Evolutionary conservation across 768 basidiomycete genomes (phyloP), one percentile per base, ranked within the genome.

Genomic region (Leccinum imitatum): DNA sequence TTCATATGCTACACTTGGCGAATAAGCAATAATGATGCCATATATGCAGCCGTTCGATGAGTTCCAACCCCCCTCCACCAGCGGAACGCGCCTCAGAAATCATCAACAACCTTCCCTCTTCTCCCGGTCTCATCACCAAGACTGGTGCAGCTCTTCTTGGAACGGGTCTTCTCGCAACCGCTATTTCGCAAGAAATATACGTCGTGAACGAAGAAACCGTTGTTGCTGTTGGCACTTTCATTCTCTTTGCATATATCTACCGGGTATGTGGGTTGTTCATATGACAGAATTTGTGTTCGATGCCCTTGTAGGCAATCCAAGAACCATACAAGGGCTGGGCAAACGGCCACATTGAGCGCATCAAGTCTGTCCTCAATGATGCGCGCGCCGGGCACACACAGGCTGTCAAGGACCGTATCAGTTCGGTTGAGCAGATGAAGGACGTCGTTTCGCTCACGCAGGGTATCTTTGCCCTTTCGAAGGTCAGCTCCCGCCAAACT

Each of bases 201-300:
- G 96, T 99, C 61, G 86, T 96, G 70, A 97, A 97, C 75, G 95
- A 98, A 76, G 97, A 98, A 81, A 87, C 91, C 23, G 88, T 98
- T 64, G 82, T 98, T 50, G 86, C 92, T 37, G 81, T 88, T 41
- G 95, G 92, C 23, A 91, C 90, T 66, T 78, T 90, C 64, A 87
- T 95, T 61, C 85, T 97, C 69, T 84, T 93, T 65, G 82, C 86
- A 50, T 90, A 88, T 73, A 81, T 96, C 67, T 93, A 84, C 69
- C 89, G 87, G 84, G 91, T 89, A 73, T 59, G 83, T 75, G 27
- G 17, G 27, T 37, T 57, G 46, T 23, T 47, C 17, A 35, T 50
- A 14, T 54, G 53, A 46, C 51, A 3, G 50, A 11, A 27, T 41
- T 21, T 52, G 39, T 56, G 41, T 64, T 62, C 63, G 59, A 63